phyloP scores from a whole-genome alignment of 2,329 filamentous ascomycete genomes.

The Monilinia polystroma region DNA sequence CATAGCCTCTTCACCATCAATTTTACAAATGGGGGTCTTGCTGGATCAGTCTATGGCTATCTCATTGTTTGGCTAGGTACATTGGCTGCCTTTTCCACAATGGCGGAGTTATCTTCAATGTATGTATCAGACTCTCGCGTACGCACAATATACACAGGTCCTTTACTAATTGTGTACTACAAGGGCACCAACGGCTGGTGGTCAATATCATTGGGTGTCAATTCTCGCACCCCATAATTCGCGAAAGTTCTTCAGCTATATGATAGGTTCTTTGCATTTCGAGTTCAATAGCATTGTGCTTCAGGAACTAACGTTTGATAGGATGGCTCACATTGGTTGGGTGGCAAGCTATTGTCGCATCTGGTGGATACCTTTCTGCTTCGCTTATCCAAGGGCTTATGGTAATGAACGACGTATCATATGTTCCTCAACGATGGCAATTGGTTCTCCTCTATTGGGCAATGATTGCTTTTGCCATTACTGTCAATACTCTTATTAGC shows the following conservation, averaged over 20 bases:
- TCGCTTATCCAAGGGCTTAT: conserved; percentile 47
- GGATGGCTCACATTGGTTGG: conserved; percentile 48
- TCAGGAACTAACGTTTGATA: conserved; percentile 27
- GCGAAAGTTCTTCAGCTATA: conserved; percentile 55
- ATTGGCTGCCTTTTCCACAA: conserved; percentile 26
- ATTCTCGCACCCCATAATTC: conserved; percentile 49
- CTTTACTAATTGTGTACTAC: neutral
- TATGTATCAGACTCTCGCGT: conserved; percentile 20
- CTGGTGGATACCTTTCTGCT: conserved; percentile 44
- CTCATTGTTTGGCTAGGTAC: conserved; percentile 39
- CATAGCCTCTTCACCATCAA: conserved; percentile 14
- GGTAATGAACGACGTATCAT: conserved; percentile 39
- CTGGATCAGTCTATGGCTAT: conserved; percentile 44
- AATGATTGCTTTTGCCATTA: conserved; percentile 42
- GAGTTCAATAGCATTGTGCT: too few relatives aligned
- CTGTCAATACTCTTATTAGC: conserved; percentile 46
- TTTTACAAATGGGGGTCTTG: conserved; percentile 18
- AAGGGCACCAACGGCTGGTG: conserved; percentile 54
- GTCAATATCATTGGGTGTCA: conserved; percentile 58
- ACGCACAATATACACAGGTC: neutral
- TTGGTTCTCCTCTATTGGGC: conserved; percentile 45
- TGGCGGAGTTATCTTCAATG: conserved; percentile 35
- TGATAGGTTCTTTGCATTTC: conserved; percentile 42
- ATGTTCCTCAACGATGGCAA: conserved; percentile 43
- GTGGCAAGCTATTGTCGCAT: conserved; percentile 47